Base-by-base conservation (phyloP, 305 asterid species). In the Fraxinus albicans region DNA sequence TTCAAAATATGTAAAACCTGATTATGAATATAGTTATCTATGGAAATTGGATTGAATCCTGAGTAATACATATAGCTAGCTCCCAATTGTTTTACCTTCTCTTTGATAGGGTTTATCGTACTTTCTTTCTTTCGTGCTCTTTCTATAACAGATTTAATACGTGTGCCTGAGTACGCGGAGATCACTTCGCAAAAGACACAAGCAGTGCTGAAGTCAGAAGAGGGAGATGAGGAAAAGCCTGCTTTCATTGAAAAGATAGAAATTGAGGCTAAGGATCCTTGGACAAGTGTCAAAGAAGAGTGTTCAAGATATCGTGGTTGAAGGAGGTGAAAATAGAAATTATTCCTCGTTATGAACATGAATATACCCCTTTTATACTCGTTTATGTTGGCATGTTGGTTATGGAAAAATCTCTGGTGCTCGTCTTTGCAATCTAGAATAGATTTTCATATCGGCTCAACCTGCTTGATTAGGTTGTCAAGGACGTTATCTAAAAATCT, bases 251-350 rank as follows among this genome's bases (percentile, higher is more conserved):
- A 93, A 80, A 91, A 90, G 88, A 90, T 53, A 79, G 98, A 96
- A 86, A 89, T 90, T 19, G 82, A 89, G 90, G 87, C 91, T 4
- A 91, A 92, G 84, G 94, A 92, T 77, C 90, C 94, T 0, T 97
- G 98, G 81, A 94, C 98, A 3, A 96, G 98, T 81, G 93, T 96
- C 2, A 93, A 84, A 80, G 98, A 25, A 94, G 80, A 94, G 98
- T 78, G 97, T 96, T 50, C 97, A 93, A 77, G 99, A 96, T 85
- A 93, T 96, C 35, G 97, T 96, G 4, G 92, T 96, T 42, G 97
- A 89, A 90, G 99, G 99, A 78, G 98, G 98, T 63, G 98, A 94
- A 19, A 89, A 94, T 92, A 97, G 92, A 70, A 87, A 72, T 27
- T 29, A 23, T 55, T 72, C 35, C 12, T 33, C 44, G 21, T 34